These are phyloP conservation scores for Solanum raphanifolium DNA, from an alignment of 257 asterid genomes.

Conservation along the genomic window DNA sequence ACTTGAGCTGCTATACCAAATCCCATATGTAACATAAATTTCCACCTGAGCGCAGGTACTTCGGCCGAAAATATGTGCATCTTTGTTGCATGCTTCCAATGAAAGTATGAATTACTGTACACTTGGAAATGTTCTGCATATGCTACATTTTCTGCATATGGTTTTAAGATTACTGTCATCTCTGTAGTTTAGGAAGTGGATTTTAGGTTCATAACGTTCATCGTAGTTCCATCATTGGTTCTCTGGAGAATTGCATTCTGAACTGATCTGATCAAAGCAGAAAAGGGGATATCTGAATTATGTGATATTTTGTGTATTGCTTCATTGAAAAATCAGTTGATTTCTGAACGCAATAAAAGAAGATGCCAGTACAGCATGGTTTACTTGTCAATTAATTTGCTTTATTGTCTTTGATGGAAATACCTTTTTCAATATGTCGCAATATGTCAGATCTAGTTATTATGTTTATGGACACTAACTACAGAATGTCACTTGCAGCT, in stretches of 20 bases:
- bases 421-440: background rate
- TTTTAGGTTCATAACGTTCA: background rate
- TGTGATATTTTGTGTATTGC: background rate
- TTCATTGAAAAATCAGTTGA: background rate
- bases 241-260: background rate
- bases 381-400: background rate
- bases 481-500: constrained; percentile 42
- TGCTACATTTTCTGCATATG: background rate
- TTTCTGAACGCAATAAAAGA: background rate
- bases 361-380: background rate
- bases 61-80: background rate
- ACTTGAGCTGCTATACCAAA: background rate
- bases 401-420: background rate
- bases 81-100: background rate
- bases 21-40: background rate
- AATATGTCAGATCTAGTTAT: background rate
- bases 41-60: background rate
- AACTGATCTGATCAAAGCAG: background rate
- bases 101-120: background rate
- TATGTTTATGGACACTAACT: background rate
- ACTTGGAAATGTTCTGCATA: background rate
- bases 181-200: background rate
- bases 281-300: background rate
- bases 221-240: background rate
- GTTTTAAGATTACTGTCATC: background rate